A percentile compares a stretch with the other conserved stretches of the same genome.
Conservation (phyloP, 352 stramenopile species). For the Pythium rhizo-oryzae region DNA sequence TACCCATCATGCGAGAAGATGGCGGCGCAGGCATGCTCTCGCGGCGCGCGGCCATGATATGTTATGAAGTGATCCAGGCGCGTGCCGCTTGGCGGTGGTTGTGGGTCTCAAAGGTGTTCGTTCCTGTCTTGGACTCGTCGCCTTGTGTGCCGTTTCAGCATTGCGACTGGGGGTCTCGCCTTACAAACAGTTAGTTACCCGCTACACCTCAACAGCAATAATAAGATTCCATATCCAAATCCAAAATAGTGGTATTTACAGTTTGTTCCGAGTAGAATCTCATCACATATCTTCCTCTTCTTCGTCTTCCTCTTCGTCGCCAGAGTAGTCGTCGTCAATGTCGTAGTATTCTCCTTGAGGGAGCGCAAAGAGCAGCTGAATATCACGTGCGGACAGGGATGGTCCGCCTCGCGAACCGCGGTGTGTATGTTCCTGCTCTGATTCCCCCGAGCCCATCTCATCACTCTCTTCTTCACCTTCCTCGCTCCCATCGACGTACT, state of each 20-base stretch:
- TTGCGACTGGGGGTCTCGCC: not conserved
- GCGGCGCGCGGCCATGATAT: slow-evolving; percentile 36
- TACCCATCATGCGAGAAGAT: not conserved
- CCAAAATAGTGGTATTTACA: not conserved
- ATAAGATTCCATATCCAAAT: not conserved
- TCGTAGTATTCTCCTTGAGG: slow-evolving; percentile 71
- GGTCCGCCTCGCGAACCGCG: not conserved
- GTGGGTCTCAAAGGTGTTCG: too few relatives aligned
- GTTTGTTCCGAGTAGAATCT: not conserved
- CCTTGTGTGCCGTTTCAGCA: slow-evolving; percentile 15
- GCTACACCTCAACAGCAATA: not conserved
- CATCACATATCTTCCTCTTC: slow-evolving; percentile 48
- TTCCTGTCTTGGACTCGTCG: not conserved
- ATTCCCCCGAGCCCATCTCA: slow-evolving; percentile 9
- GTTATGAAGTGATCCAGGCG: not conserved
- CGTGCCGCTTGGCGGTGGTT: too few relatives aligned
- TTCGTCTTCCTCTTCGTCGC: slow-evolving; percentile 70
- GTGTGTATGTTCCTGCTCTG: not conserved
- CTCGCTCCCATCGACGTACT: slow-evolving; percentile 31
- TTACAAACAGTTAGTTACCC: not conserved
- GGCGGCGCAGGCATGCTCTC: slow-evolving; percentile 7
- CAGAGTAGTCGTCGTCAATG: slow-evolving; percentile 79
- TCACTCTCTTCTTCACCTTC: slow-evolving; percentile 27
- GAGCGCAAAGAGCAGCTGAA: slow-evolving; percentile 74
- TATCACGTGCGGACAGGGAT: slow-evolving; percentile 40